phyloP scores from a whole-genome alignment of 371 early-diverging fungal genomes.

The Ordospora colligata region DNA sequence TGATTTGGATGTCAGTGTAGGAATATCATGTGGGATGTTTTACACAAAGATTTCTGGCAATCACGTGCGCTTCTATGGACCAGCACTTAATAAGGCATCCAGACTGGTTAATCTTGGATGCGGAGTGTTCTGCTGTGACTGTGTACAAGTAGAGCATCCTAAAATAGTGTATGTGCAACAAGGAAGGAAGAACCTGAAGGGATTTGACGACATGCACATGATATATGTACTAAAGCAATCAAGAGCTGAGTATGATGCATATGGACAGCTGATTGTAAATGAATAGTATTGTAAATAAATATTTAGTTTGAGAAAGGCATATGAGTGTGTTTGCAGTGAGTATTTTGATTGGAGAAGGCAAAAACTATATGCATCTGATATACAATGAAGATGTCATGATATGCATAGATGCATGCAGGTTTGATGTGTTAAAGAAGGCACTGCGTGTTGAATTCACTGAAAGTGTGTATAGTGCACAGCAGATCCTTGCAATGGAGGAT shows the following conservation, averaged over 20 bases:
- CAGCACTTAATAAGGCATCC: constrained; percentile 16
- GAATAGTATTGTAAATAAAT: no score
- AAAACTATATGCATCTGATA: constrained; percentile 50
- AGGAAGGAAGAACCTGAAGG: constrained; percentile 17
- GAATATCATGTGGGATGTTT: constrained; percentile 14
- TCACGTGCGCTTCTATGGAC: constrained; percentile 12
- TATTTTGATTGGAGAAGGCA: constrained; percentile 23
- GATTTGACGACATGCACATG: constrained; percentile 6
- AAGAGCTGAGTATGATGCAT: not conserved
- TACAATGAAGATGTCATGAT: constrained; percentile 37
- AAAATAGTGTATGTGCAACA: constrained; percentile 1
- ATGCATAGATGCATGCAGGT: constrained; percentile 35
- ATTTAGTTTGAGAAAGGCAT: no score
- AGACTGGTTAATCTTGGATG: constrained; percentile 17
- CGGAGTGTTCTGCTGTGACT: constrained; percentile 32
- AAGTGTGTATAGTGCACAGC: constrained; percentile 15
- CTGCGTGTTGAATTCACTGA: constrained; percentile 9
- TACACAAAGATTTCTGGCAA: not conserved
- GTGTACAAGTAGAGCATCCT: constrained; percentile 6
- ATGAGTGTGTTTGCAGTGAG: constrained; percentile 14
- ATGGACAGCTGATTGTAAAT: not conserved
- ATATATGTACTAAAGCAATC: not conserved
- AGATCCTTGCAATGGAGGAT: constrained; percentile 3
- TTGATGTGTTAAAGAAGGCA: constrained; percentile 19
- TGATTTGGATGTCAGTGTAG: constrained; percentile 20